Percentiles rank a stretch among this genome's conserved stretches.
phyloP scores from a whole-genome alignment of 306 rosid species.

The Herpetospermum pedunculosum region DNA sequence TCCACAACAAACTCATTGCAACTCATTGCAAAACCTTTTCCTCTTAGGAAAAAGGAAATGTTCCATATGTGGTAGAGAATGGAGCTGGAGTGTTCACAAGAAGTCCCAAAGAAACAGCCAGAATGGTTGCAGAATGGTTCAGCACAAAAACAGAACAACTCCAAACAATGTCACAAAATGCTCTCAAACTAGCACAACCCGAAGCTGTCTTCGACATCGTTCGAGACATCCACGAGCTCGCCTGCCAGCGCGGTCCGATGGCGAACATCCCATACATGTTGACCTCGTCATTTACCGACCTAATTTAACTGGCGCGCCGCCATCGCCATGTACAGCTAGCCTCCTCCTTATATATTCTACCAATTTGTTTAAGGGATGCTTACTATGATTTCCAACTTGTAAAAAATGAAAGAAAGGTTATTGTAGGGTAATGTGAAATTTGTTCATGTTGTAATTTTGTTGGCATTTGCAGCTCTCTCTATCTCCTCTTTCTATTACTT shows the following conservation, averaged over 20 bases:
- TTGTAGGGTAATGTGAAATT: background rate
- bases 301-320: conserved; percentile 43
- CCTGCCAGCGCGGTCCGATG: conserved; percentile 57
- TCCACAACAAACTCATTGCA: background rate
- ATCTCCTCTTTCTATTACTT: background rate
- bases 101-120: conserved; percentile 76
- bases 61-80: conserved; percentile 85
- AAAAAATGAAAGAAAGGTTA: background rate
- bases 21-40: background rate
- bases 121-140: conserved; percentile 79
- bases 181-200: conserved; percentile 81
- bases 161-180: conserved; percentile 59
- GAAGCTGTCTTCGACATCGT: conserved; percentile 93
- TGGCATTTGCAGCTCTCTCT: background rate
- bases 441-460: background rate
- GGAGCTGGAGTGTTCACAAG: conserved; percentile 97
- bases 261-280: conserved; percentile 52
- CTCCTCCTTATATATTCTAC: background rate
- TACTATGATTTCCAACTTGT: background rate
- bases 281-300: conserved; percentile 70
- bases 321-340: conserved; percentile 46
- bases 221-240: conserved; percentile 75
- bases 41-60: conserved; percentile 82
- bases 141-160: conserved; percentile 60
- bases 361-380: background rate